Evolutionary conservation across 257 asterid species (phyloP).

Genomic region (Leptodermis oblonga): DNA sequence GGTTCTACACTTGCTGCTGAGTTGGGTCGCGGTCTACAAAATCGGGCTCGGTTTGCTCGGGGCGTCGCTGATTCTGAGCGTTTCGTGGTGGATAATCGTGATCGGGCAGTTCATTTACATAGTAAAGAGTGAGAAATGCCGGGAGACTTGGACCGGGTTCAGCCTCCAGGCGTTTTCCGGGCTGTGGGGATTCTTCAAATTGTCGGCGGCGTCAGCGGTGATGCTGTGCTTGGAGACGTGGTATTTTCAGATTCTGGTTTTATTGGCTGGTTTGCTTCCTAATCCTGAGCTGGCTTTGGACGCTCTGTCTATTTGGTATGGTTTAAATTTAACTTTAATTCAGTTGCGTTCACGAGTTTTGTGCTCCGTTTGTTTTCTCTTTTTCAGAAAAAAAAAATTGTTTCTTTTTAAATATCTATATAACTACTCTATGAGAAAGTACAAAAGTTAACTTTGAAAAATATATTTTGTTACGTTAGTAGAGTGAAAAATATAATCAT

Average conservation of each 20-base stretch:
- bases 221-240: conserved; percentile 35
- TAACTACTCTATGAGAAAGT: too few relatives aligned
- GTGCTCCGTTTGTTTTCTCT: too few relatives aligned
- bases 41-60: conserved; percentile 18
- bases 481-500: too few relatives aligned
- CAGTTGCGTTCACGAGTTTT: background rate
- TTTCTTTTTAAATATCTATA: too few relatives aligned
- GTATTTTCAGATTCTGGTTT: conserved; percentile 33
- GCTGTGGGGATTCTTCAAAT: conserved; percentile 25
- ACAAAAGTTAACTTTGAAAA: too few relatives aligned
- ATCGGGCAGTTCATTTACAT: conserved; percentile 16
- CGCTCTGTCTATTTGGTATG: conserved; percentile 35
- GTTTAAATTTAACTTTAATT: too few relatives aligned
- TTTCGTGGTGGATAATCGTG: conserved; percentile 23
- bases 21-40: conserved; percentile 12
- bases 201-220: conserved; percentile 35
- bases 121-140: conserved; percentile 15
- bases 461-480: too few relatives aligned
- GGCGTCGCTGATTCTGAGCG: conserved; percentile 9
- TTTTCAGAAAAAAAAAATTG: too few relatives aligned
- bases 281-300: conserved; percentile 33
- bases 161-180: conserved; percentile 21
- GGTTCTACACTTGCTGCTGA: background rate
- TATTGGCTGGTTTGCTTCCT: conserved; percentile 32
- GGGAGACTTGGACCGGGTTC: conserved; percentile 19